Conservation (phyloP, 805 yeast genomes). For the Metschnikowia borealis region DNA sequence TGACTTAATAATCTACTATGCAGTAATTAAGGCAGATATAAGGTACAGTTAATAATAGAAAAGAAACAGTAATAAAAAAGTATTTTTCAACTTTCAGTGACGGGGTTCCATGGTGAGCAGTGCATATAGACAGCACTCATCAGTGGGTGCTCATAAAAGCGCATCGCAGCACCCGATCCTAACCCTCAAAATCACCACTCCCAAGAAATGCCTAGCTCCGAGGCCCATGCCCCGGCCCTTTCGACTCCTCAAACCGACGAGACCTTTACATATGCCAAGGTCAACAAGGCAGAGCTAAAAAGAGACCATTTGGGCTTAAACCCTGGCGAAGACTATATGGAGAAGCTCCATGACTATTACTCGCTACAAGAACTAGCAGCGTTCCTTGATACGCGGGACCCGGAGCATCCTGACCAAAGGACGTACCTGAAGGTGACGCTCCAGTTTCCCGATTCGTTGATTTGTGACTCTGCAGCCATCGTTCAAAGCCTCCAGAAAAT, state of each 20-base stretch:
- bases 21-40: too few relatives aligned
- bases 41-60: too few relatives aligned
- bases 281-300: constrained; percentile 21
- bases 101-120: not conserved
- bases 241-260: constrained; percentile 70
- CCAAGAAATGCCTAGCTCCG: constrained; percentile 9
- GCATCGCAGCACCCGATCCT: not conserved
- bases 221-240: constrained; percentile 56
- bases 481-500: constrained; percentile 49
- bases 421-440: constrained; percentile 59
- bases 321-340: constrained; percentile 24
- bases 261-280: constrained; percentile 47
- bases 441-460: constrained; percentile 83
- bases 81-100: too few relatives aligned
- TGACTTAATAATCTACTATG: too few relatives aligned
- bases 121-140: not conserved
- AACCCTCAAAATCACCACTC: too few relatives aligned
- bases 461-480: constrained; percentile 74
- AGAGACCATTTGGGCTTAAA: constrained; percentile 28
- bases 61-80: too few relatives aligned
- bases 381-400: constrained; percentile 29
- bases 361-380: constrained; percentile 45
- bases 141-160: too few relatives aligned
- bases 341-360: constrained; percentile 49
- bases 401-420: constrained; percentile 14